Percentiles rank a stretch among this genome's conserved stretches.
Evolutionary conservation across 2,329 filamentous ascomycete genomes (phyloP).

Genomic region (Magnaporthiopsis poae): DNA sequence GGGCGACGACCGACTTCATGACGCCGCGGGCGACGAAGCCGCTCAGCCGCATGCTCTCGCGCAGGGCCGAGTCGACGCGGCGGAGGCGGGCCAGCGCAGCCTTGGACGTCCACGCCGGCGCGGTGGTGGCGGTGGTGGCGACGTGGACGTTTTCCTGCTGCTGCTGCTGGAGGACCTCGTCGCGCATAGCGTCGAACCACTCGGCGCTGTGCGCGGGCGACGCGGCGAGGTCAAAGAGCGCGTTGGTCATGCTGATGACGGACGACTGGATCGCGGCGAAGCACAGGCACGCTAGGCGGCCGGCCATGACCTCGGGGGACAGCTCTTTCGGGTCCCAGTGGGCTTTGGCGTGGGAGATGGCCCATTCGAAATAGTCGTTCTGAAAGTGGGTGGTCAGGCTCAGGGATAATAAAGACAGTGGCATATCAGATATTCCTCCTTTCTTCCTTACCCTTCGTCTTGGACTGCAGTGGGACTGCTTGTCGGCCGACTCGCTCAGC

Average conservation of each 20-base stretch:
- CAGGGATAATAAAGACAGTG: not conserved
- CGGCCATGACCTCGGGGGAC: constrained; percentile 22
- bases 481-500: constrained; percentile 18
- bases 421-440: not conserved
- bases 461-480: constrained; percentile 13
- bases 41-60: constrained; percentile 32
- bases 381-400: constrained; percentile 4
- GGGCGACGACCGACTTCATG: constrained; percentile 26
- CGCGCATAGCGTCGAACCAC: constrained; percentile 21
- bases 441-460: constrained; percentile 12
- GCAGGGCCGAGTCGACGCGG: constrained; percentile 31
- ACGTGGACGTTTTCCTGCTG: constrained; percentile 6
- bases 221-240: constrained; percentile 27
- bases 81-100: constrained; percentile 25
- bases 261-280: constrained; percentile 31
- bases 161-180: constrained; percentile 23
- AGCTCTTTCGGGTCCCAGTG: constrained; percentile 21
- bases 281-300: constrained; percentile 23
- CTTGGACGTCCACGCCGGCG: constrained; percentile 23
- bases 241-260: constrained; percentile 28
- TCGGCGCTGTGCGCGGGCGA: constrained; percentile 16
- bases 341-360: constrained; percentile 24
- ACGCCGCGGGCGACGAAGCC: constrained; percentile 27
- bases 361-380: constrained; percentile 32
- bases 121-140: not conserved